Base-by-base conservation (phyloP, 2,329 filamentous ascomycete species). In the Byssoonygena ceratinophila region DNA sequence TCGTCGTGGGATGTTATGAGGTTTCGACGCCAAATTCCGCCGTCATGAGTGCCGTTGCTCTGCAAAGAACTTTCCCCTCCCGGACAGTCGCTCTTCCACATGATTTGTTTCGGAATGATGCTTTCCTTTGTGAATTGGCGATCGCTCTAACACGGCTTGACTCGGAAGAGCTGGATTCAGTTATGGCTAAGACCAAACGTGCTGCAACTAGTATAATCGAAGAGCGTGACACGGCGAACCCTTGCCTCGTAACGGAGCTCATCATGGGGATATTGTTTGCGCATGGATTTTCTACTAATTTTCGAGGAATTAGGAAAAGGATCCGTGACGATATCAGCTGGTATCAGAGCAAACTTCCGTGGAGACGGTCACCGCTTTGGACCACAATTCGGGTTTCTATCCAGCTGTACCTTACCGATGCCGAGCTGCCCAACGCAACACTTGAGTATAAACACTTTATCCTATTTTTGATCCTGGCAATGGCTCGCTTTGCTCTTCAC, bases 321-420 rank as follows among this genome's bases (percentile, higher is more conserved):
- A 75, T 74, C 0, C 71, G 75, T 1, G 77, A 81, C 39, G 76
- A 81, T 6, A 68, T 78, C 1, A 54, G 75, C 2, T 78, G 67
- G 64, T 54, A 59, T 1, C 51, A 59, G 51, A 55, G 54, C 16
- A 55, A 56, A 1, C 27, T 52, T 1, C 73, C 74, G 0, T 81
- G 77, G 78, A 64, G 72, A 22, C 62, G 74, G 34, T 80, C 77
- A 7, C 67, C 77, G 0, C 49, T 74, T 0, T 82, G 76, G 76
- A 64, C 81, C 0, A 64, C 80, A 0, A 52, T 81, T 3, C 73
- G 77, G 0, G 76, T 80, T 1, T 61, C 70, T 0, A 55, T 80
- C 1, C 77, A 81, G 29, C 20, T 45, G 14, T 36, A 37, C 25
- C 50, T 52, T 37, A 22, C 34, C 4, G 12, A 46, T 12, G 40